Evolutionary conservation across 495 filamentous ascomycete species (phyloP).

Genomic region (Xylaria acuta): DNA sequence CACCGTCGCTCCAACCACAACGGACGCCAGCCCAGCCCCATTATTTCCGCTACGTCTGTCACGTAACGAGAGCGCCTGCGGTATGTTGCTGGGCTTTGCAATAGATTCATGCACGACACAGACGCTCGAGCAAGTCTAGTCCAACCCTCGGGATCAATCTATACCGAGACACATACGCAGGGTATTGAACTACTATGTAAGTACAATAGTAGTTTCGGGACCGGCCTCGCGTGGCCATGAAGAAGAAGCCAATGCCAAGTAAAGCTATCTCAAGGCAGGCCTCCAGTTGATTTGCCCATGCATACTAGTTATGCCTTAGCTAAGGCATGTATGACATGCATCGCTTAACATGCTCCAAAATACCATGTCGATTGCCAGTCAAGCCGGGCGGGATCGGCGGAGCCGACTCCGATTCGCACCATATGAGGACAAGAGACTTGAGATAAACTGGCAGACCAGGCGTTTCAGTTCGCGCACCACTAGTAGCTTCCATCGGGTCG

Average conservation of each 20-base stretch:
- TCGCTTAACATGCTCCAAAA: background rate
- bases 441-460: background rate
- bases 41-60: background rate
- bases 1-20: background rate
- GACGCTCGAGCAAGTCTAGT: background rate
- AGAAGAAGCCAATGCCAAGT: background rate
- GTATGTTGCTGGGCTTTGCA: background rate
- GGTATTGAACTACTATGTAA: background rate
- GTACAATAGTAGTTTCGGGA: too few species aligned
- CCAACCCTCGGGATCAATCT: background rate
- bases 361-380: background rate
- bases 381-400: slow-evolving; percentile 1
- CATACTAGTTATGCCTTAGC: background rate
- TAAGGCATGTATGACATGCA: slow-evolving; percentile 10
- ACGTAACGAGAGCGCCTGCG: background rate
- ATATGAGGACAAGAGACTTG: background rate
- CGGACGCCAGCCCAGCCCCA: background rate
- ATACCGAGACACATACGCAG: background rate
- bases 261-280: background rate
- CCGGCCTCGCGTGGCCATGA: background rate
- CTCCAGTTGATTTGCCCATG: background rate
- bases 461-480: background rate
- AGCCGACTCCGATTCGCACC: background rate
- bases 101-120: background rate
- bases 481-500: background rate